Evolutionary conservation across 2,329 filamentous ascomycete species (phyloP).

Genomic region (Ascochyta rabiei): DNA sequence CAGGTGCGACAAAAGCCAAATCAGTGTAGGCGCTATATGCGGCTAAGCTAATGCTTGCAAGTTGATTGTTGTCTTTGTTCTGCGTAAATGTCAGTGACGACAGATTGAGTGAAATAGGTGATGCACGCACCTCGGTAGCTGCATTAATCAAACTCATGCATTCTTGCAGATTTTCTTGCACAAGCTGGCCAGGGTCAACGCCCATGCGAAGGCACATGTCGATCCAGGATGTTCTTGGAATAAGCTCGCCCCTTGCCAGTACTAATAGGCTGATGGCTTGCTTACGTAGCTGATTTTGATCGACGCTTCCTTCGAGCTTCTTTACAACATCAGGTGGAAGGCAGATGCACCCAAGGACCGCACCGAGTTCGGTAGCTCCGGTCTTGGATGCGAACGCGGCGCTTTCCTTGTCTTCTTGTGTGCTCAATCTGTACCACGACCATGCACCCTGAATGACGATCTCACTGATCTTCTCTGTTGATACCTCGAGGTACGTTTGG

Average conservation of each 20-base stretch:
- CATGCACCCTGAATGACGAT: constrained; percentile 76
- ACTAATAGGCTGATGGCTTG: constrained; percentile 81
- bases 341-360: constrained; percentile 68
- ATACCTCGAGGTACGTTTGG: constrained; percentile 63
- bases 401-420: constrained; percentile 77
- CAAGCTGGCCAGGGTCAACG: constrained; percentile 81
- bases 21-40: constrained; percentile 87
- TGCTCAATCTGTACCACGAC: constrained; percentile 74
- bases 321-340: constrained; percentile 59
- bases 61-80: constrained; percentile 30
- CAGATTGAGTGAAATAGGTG: constrained; percentile 15
- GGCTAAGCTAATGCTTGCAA: constrained; percentile 64
- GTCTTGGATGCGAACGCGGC: constrained; percentile 70
- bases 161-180: constrained; percentile 64
- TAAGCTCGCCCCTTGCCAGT: constrained; percentile 76
- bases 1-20: constrained; percentile 89
- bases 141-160: constrained; percentile 72
- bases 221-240: constrained; percentile 86
- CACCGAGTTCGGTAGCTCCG: constrained; percentile 67
- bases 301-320: constrained; percentile 52
- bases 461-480: constrained; percentile 64
- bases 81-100: constrained; percentile 13
- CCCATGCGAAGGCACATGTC: constrained; percentile 79
- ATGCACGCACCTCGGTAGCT: constrained; percentile 59
- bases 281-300: constrained; percentile 61